Evolutionary conservation across 148 eudicot genomes (phyloP), one percentile per base, ranked within the genome.

Genomic region (Nyssa sinensis): DNA sequence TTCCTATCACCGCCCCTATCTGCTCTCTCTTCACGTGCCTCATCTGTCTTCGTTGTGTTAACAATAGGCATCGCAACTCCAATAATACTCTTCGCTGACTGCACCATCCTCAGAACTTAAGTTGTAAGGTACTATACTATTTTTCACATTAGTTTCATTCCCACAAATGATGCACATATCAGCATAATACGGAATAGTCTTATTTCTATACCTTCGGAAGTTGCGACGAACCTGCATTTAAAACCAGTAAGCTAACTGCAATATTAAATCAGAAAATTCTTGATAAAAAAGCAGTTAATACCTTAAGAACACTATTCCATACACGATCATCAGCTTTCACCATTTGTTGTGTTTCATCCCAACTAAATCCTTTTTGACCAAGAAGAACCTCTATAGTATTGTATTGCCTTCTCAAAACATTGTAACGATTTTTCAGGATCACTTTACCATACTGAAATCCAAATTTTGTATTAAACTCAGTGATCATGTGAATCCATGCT

Each of bases 361-460:
- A 68, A 55, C 59, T 49, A 68, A 47, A 68, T 24, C 71, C 71
- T 10, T 14, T 44, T 55, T 68, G 71, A 49, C 71, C 35, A 25
- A 68, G 71, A 68, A 68, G 71, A 29, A 47, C 47, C 34, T 47
- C 47, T 28, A 68, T 29, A 4, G 60, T 29, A 19, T 35, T 5
- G 59, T 47, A 68, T 39, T 68, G 71, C 71, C 60, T 68, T 29
- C 60, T 68, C 60, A 68, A 68, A 28, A 47, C 8, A 29, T 68
- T 68, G 71, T 14, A 68, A 47, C 71, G 59, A 11, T 44, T 68
- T 49, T 68, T 47, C 60, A 68, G 29, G 59, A 68, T 21, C 25
- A 68, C 71, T 14, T 44, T 68, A 29, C 71, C 71, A 19, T 49
- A 9, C 25, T 68, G 71, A 29, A 7, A 68, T 7, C 71, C 71